Percentiles rank a stretch among this genome's conserved stretches.
phyloP scores from a whole-genome alignment of 441 rosid species.

The Populus hybrid region DNA sequence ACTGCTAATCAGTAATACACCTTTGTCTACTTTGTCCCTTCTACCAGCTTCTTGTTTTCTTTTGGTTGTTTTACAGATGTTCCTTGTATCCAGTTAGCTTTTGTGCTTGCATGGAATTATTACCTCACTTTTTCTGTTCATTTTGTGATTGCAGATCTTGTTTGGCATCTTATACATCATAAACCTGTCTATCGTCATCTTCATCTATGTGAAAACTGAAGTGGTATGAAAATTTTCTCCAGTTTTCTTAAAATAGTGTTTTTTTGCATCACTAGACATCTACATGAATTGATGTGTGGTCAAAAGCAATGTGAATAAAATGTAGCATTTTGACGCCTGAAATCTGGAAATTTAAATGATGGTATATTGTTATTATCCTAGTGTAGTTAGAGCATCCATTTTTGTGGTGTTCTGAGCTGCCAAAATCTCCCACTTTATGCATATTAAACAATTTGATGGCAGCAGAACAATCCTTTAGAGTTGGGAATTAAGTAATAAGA shows the following conservation, averaged over 20 bases:
- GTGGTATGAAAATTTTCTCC: constrained; percentile 45
- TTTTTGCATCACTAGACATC: not conserved
- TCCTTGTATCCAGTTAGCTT: not conserved
- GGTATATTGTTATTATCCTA: not conserved
- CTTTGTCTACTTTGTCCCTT: not conserved
- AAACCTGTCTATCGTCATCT: constrained; percentile 67
- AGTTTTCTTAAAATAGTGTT: not conserved
- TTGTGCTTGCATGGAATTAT: not conserved
- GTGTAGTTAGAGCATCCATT: not conserved
- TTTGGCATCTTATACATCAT: constrained; percentile 70
- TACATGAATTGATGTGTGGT: not conserved
- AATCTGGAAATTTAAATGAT: not conserved
- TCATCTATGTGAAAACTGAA: constrained; percentile 67
- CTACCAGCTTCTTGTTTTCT: not conserved
- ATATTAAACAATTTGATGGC: not conserved
- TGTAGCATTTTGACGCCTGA: not conserved
- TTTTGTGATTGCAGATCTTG: constrained; percentile 57
- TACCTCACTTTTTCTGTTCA: constrained; percentile 2
- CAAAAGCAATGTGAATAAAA: not conserved
- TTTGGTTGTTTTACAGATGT: not conserved
- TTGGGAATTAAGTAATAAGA: not conserved
- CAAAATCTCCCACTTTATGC: not conserved
- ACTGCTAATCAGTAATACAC: not conserved
- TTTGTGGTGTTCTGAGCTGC: not conserved
- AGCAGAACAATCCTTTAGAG: not conserved